phyloP scores from a whole-genome alignment of 2,329 filamentous ascomycete species.

The Biscogniauxia mediterranea region DNA sequence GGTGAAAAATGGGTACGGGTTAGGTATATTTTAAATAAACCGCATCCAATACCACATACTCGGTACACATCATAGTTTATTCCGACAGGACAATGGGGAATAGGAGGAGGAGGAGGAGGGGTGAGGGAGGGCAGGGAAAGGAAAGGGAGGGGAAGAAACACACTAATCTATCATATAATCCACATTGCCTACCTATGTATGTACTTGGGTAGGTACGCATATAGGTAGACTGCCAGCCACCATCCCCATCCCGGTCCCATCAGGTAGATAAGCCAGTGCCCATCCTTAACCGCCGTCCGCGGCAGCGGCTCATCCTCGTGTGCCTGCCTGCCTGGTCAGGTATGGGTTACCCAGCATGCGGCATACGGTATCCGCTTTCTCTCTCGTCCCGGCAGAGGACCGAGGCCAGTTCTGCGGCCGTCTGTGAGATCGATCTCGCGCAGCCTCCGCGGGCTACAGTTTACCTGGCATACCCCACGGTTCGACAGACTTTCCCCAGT shows the following conservation, averaged over 20 bases:
- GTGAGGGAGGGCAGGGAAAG: no score
- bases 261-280: conserved; percentile 14
- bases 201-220: no score
- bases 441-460: neutral
- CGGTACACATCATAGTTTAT: no score
- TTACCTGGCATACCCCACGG: conserved; percentile 7
- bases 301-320: conserved; percentile 3
- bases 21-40: no score
- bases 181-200: no score
- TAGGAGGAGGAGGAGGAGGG: no score
- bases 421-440: conserved; percentile 19
- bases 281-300: conserved; percentile 20
- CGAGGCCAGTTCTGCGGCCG: conserved; percentile 27
- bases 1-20: no score
- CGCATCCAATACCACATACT: no score
- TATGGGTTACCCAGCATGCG: neutral
- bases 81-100: no score
- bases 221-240: no score
- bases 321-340: neutral
- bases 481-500: conserved; percentile 6
- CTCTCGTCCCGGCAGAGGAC: conserved; percentile 2
- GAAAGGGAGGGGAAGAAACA: no score
- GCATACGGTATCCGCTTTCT: neutral
- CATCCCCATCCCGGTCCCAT: neutral
- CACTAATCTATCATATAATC: no score